These are phyloP conservation scores for Kuraishia ogatae DNA, from an alignment of 805 yeast genomes.

Conservation along the genomic window DNA sequence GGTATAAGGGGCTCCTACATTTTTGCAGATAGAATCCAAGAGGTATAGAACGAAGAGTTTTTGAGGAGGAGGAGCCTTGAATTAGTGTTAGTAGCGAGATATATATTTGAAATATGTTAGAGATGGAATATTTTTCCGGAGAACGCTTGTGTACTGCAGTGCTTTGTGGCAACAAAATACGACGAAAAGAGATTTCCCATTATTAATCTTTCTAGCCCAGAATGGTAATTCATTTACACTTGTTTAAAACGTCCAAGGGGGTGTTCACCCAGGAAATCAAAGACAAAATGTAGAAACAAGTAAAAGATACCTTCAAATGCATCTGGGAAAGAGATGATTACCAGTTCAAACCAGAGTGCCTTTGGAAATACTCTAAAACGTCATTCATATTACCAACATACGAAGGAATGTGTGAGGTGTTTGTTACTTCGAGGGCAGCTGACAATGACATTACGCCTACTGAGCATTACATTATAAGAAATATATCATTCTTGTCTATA, in stretches of 20 bases:
- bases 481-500: neutral
- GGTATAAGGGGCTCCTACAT: constrained; percentile 87
- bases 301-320: no score
- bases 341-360: no score
- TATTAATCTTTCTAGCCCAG: no score
- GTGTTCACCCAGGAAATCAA: no score
- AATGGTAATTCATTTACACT: no score
- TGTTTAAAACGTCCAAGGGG: no score
- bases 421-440: neutral
- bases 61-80: constrained; percentile 63
- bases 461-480: neutral
- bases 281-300: no score
- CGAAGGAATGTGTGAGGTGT: neutral
- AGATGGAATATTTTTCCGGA: neutral
- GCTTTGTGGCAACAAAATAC: no score
- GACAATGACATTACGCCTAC: neutral
- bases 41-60: constrained; percentile 80
- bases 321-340: no score
- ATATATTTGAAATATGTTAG: neutral
- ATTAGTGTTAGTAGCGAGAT: constrained; percentile 4
- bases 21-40: constrained; percentile 86
- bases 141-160: neutral
- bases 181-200: no score
- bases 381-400: neutral
- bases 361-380: neutral